Conservation (phyloP, 2,329 filamentous ascomycete species). For the Neobulgaria alba region DNA sequence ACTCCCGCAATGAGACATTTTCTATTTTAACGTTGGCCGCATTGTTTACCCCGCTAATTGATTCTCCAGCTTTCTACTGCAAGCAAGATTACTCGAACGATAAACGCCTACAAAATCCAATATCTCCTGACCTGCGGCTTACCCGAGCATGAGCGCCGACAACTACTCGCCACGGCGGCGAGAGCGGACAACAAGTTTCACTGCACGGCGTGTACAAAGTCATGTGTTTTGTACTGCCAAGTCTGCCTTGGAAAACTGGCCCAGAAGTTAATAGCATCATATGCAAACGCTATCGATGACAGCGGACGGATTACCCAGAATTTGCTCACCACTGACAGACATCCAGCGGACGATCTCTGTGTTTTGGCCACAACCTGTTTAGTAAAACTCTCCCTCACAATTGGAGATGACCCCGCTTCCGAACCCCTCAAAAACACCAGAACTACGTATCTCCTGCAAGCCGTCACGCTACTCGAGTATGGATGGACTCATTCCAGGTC, state of each 20-base stretch:
- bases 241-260: conserved; percentile 17
- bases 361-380: conserved; percentile 27
- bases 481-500: conserved; percentile 28
- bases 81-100: conserved; percentile 17
- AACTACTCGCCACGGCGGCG: conserved; percentile 4
- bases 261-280: conserved; percentile 14
- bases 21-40: too few relatives aligned
- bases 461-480: conserved; percentile 27
- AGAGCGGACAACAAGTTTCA: conserved; percentile 1
- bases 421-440: conserved; percentile 10
- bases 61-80: conserved; percentile 16
- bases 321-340: conserved; percentile 26
- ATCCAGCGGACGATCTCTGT: conserved; percentile 29
- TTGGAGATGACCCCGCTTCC: neutral
- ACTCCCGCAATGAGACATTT: too few relatives aligned
- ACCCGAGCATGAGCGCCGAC: conserved; percentile 17
- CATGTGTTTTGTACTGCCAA: conserved; percentile 15
- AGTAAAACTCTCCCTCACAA: conserved; percentile 21
- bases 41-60: neutral
- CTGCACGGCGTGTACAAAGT: conserved; percentile 17
- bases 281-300: conserved; percentile 19
- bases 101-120: conserved; percentile 23
- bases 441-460: conserved; percentile 24
- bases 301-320: conserved; percentile 16
- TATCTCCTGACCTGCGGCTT: conserved; percentile 23